phyloP scores from a whole-genome alignment of 495 filamentous ascomycete species.

The Neurospora sp. region DNA sequence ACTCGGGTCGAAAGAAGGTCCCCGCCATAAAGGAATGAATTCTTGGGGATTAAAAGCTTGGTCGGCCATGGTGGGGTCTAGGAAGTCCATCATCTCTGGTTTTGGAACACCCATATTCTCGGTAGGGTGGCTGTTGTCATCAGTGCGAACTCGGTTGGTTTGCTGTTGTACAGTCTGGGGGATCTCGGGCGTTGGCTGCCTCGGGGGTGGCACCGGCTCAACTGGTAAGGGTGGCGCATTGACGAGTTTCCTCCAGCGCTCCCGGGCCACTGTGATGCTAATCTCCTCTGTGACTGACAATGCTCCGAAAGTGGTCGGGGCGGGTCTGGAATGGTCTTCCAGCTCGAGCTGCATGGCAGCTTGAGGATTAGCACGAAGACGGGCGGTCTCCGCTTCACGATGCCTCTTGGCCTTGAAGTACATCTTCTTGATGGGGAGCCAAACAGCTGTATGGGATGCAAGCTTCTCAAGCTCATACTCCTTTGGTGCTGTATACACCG shows the following conservation, averaged over 20 bases:
- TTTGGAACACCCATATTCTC: not conserved
- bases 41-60: constrained; percentile 21
- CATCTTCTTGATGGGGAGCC: constrained; percentile 63
- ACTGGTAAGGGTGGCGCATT: constrained; percentile 24
- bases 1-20: not conserved
- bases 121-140: not conserved
- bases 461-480: constrained; percentile 41
- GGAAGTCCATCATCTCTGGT: constrained; percentile 17
- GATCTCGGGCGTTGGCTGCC: not conserved
- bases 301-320: constrained; percentile 28
- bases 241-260: constrained; percentile 37
- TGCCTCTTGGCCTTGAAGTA: constrained; percentile 55
- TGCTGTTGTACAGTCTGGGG: not conserved
- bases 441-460: constrained; percentile 48
- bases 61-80: constrained; percentile 26
- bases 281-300: constrained; percentile 25
- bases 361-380: constrained; percentile 30
- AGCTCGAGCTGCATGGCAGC: constrained; percentile 32
- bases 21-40: constrained; percentile 7
- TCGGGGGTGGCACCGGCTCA: not conserved
- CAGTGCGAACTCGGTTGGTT: not conserved
- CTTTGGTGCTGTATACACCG: constrained; percentile 46
- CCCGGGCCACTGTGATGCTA: constrained; percentile 15
- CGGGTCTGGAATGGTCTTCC: constrained; percentile 23
- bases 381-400: constrained; percentile 38